These are phyloP conservation scores for Parmelia sp. DNA, from an alignment of 495 filamentous ascomycete genomes.

Conservation along the genomic window DNA sequence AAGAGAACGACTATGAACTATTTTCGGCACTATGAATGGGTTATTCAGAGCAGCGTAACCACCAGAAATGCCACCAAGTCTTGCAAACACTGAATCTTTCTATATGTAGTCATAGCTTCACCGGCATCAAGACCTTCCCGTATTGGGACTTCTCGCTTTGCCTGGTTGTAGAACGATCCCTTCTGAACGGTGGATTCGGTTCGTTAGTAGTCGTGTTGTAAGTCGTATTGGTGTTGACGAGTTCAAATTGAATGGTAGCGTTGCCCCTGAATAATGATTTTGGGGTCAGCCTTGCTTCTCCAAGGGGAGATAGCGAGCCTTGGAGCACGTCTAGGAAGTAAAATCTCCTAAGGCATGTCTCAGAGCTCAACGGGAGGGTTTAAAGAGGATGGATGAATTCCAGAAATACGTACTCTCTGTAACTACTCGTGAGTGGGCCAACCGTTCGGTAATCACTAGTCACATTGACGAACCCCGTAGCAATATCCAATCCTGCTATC, in stretches of 20 bases:
- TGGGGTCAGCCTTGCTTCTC: too few relatives aligned
- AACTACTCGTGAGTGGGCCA: constrained; percentile 42
- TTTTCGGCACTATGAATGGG: background rate
- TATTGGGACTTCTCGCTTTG: background rate
- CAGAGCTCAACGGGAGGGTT: too few relatives aligned
- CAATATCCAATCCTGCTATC: constrained; percentile 49
- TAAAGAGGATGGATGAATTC: too few relatives aligned
- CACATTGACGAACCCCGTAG: constrained; percentile 41
- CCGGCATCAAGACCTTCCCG: constrained; percentile 1
- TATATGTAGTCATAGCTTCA: background rate
- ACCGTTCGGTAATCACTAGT: constrained; percentile 39
- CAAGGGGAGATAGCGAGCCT: too few relatives aligned
- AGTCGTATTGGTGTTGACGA: constrained; percentile 3
- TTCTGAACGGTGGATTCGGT: background rate
- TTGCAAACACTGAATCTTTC: background rate
- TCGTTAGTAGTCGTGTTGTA: constrained; percentile 6
- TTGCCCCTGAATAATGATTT: too few relatives aligned
- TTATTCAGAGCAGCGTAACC: background rate
- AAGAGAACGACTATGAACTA: background rate
- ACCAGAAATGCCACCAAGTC: background rate
- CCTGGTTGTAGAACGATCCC: background rate
- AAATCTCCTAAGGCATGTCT: too few relatives aligned
- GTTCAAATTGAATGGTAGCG: constrained; percentile 10
- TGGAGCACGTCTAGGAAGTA: too few relatives aligned
- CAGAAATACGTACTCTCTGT: too few relatives aligned